phyloP scores from a whole-genome alignment of 2,329 filamentous ascomycete genomes.

The Diaporthe citri region DNA sequence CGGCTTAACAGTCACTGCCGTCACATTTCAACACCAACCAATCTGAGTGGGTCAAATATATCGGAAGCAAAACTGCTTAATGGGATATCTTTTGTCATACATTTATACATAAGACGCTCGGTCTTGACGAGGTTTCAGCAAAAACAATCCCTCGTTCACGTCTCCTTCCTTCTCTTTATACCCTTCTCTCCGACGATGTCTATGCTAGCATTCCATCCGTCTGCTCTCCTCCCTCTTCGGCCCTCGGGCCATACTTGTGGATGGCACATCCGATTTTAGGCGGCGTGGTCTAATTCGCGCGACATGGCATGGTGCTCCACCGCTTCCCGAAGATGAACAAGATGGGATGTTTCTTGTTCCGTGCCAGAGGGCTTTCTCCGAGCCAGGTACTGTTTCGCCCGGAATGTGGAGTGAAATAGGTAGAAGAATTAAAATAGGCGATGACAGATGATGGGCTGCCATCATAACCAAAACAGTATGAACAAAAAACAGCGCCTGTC shows the following conservation, averaged over 20 bases:
- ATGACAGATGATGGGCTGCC: conserved; percentile 1
- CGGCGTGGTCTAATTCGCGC: conserved; percentile 15
- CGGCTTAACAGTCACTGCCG: background rate
- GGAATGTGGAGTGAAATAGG: conserved; percentile 11
- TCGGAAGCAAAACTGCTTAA: conserved; percentile 20
- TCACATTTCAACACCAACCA: background rate
- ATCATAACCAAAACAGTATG: conserved; percentile 17
- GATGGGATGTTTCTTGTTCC: background rate
- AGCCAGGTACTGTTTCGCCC: conserved; percentile 21
- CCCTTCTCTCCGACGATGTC: conserved; percentile 8
- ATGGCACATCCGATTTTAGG: conserved; percentile 2
- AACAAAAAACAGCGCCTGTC: conserved; percentile 25
- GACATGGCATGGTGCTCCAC: conserved; percentile 7
- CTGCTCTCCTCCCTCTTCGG: background rate
- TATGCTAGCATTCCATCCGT: conserved; percentile 26
- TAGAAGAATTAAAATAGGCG: conserved; percentile 12
- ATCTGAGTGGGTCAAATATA: background rate
- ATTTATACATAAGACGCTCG: conserved; percentile 40
- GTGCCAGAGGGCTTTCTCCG: conserved; percentile 11
- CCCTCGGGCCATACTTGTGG: background rate
- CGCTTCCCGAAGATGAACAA: conserved; percentile 13
- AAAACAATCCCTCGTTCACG: background rate
- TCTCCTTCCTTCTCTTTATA: background rate
- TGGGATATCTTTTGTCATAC: conserved; percentile 40
- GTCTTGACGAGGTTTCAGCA: conserved; percentile 28